Evolutionary conservation across 768 basidiomycete genomes (phyloP), one percentile per base, ranked within the genome.

Genomic region (Exidia glandulosa): DNA sequence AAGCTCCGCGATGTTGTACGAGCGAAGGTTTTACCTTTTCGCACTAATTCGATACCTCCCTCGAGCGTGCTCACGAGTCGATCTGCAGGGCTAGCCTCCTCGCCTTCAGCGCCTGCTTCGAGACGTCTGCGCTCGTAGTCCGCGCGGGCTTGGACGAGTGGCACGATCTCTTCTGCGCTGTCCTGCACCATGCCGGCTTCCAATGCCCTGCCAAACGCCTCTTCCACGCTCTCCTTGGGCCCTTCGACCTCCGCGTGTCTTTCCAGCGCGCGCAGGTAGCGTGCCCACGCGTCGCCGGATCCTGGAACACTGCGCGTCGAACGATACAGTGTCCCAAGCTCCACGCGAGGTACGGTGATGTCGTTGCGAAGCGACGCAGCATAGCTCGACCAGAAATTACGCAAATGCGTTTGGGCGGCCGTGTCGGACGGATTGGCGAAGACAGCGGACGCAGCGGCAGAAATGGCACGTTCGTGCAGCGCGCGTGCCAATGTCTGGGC

Each of bases 381-480:
- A 66, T 90, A 90, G 3, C 83, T 82, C 12, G 75, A 65, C 93
- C 93, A 95, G 64, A 91, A 88, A 27, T 75, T 63, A 19, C 79
- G 75, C 60, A 91, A 69, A 0, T 29, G 74, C 77, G 63, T n/a
- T n/a, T n/a, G n/a, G n/a, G n/a, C 88, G 87, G 4, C 82, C 80
- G 5, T 57, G 50, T 75, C 78, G 5, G 65, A 64, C 63, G 87
- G 82, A 1, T 79, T 81, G 9, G 70, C 64, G 64, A 83, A 84
- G 56, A 81, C 74, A 33, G 77, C 71, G 65, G 75, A 82, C 3
- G 84, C 87, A 2, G 85, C 86, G 65, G 88, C 87, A 16, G 85
- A 74, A 52, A 91, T 84, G 1, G 87, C 85, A 19, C 90, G 81
- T 67, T 93, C 90, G 64, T 85, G 87, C 13, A 89, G 72, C 2